Base-by-base conservation (phyloP, 73 alveolate species). In the Diophrys sp. region DNA sequence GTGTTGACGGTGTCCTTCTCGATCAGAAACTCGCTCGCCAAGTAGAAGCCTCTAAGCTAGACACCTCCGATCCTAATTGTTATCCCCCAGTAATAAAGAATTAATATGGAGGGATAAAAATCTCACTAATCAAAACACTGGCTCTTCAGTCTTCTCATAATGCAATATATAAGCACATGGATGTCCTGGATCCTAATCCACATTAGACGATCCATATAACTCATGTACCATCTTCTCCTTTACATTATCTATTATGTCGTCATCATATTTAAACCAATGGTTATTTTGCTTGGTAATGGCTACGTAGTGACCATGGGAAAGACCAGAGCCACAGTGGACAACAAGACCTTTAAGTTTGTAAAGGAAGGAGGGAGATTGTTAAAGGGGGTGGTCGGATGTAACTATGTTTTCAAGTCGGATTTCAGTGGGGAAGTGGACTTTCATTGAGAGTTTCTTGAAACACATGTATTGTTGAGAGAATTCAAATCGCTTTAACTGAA, bases 401-500 rank as follows among this genome's bases (percentile, higher is more conserved):
- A 67, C 33, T 30, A 84, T 73, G 23, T 81, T 71, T 33, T 81
- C 83, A 0, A 87, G 25, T 56, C 90, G 56, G 14, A 87, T 30
- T 69, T 87, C 90, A 11, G 72, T 30, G 25, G 94, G 94, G 34
- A 87, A 87, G 0, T 85, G 87, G 23, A 87, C 87, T 66, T 88
- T 73, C 33, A 67, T 44, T 11, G 77, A 2, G 5, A 87, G 76
- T 55, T 87, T 87, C 57, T 56, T 34, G 77, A 84, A 33, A 71
- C 94, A 88, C 81, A 78, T 66, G 29, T 74, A 29, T 85, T 85
- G 62, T 44, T 73, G 84, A 67, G 85, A 78, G 73, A 74, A 80
- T 79, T 91, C 89, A 79, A 94, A 94, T 78, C 98, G 74, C 84
- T 94, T 94, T 73, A 94, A 77, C 78, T 94, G 97, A 23, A 92